These are phyloP conservation scores for Galeopsis tetrahit DNA, from an alignment of 257 asterid species.

Conservation along the genomic window DNA sequence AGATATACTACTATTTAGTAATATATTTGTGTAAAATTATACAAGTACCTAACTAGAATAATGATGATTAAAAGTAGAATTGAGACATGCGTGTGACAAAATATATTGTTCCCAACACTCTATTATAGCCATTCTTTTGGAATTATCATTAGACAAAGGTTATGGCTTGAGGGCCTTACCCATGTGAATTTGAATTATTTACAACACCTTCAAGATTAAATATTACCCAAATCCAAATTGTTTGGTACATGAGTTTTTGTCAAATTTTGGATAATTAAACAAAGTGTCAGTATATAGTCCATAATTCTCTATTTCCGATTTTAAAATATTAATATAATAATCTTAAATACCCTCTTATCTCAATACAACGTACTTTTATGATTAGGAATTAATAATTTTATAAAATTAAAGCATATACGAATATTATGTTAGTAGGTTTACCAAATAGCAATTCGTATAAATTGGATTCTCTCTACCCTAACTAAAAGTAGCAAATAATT, in stretches of 20 bases:
- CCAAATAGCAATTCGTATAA: not conserved
- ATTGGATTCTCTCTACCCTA: not conserved
- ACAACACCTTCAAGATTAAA: conserved; percentile 14
- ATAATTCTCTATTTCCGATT: not conserved
- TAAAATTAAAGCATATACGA: no score
- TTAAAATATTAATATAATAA: no score
- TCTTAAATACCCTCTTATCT: no score
- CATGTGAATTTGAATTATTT: conserved; percentile 28
- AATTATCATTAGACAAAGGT: conserved; percentile 21
- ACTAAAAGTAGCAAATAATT: no score
- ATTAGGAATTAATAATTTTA: not conserved
- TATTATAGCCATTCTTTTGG: conserved; percentile 18
- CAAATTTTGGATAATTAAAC: not conserved
- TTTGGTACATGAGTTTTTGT: not conserved
- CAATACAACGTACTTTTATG: not conserved
- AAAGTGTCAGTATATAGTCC: not conserved
- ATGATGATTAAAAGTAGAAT: conserved; percentile 28
- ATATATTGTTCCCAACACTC: conserved; percentile 6
- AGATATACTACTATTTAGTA: not conserved
- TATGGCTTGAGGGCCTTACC: conserved; percentile 25
- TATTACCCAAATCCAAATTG: not conserved
- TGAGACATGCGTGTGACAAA: conserved; percentile 23
- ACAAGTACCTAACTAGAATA: conserved; percentile 9
- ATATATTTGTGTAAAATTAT: not conserved
- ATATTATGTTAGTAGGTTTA: not conserved